Percentiles rank a stretch among this genome's conserved stretches.
Conservation (phyloP, 129 eudicot genomes). For the Smallanthus sonchifolius region DNA sequence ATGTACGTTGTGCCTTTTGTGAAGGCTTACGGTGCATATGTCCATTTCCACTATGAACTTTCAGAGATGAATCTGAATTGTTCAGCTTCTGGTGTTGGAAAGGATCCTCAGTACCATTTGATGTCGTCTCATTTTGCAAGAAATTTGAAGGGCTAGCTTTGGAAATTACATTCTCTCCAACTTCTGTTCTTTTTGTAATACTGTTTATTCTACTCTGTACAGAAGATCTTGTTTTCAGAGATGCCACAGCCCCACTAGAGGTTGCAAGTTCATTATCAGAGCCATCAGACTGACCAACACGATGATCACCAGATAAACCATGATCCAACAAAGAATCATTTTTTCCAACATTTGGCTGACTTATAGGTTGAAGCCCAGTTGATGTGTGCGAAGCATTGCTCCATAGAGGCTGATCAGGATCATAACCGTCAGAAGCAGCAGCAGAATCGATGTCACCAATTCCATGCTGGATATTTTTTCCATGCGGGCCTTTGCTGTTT, state of each 20-base stretch:
- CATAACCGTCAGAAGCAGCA: constrained; percentile 60
- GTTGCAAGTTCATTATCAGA: constrained; percentile 39
- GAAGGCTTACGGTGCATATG: constrained; percentile 46
- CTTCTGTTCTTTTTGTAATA: constrained; percentile 31
- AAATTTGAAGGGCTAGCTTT: constrained; percentile 32
- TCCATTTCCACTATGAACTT: constrained; percentile 38
- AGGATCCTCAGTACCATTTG: constrained; percentile 13
- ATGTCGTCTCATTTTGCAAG: constrained; percentile 24
- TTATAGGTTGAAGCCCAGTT: constrained; percentile 30
- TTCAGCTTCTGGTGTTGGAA: background rate
- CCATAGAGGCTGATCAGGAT: constrained; percentile 93
- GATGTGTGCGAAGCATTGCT: constrained; percentile 57
- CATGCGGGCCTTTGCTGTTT: constrained; percentile 40
- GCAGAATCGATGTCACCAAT: constrained; percentile 34
- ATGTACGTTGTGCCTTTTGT: constrained; percentile 72
- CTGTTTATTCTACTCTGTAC: constrained; percentile 47
- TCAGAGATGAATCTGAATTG: constrained; percentile 32
- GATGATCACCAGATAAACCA: constrained; percentile 38
- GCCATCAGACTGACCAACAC: constrained; percentile 24
- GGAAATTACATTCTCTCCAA: constrained; percentile 37
- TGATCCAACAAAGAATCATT: constrained; percentile 35
- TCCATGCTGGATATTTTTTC: constrained; percentile 30
- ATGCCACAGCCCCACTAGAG: constrained; percentile 32
- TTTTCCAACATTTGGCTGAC: constrained; percentile 35
- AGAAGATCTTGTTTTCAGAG: constrained; percentile 42